phyloP scores from a whole-genome alignment of 495 filamentous ascomycete species.

The Penicillium pulvis region DNA sequence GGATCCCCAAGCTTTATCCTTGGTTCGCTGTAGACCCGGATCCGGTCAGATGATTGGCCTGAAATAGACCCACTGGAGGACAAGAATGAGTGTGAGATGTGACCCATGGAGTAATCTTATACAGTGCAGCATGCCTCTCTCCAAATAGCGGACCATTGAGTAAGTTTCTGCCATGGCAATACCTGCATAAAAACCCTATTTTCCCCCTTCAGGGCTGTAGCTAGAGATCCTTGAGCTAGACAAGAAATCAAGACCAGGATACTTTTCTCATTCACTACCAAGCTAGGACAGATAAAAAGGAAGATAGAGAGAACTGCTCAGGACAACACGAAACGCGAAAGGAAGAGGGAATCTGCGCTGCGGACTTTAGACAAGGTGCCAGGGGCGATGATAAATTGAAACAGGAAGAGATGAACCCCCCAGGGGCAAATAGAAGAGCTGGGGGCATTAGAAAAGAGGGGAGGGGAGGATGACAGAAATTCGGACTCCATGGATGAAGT shows the following conservation, averaged over 20 bases:
- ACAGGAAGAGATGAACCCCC: slow-evolving; percentile 5
- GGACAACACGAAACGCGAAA: slow-evolving; percentile 37
- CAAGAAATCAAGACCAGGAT: slow-evolving; percentile 16
- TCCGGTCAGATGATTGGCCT: too few species aligned
- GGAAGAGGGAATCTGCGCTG: slow-evolving; percentile 48
- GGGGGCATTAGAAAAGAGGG: slow-evolving; percentile 22
- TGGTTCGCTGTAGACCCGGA: too few species aligned
- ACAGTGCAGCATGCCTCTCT: too few species aligned
- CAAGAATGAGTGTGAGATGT: too few species aligned
- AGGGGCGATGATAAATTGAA: slow-evolving; percentile 26
- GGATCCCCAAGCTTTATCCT: too few species aligned
- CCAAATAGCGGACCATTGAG: too few species aligned
- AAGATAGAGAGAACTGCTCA: slow-evolving; percentile 32
- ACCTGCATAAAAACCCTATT: too few species aligned
- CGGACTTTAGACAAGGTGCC: slow-evolving; percentile 46
- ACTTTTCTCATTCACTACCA: slow-evolving; percentile 45
- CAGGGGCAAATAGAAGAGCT: slow-evolving; percentile 15
- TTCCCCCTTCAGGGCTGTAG: too few species aligned
- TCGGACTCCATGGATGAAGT: slow-evolving; percentile 6
- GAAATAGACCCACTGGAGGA: too few species aligned
- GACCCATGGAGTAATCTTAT: too few species aligned
- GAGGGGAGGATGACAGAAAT: slow-evolving; percentile 11
- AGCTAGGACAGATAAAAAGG: slow-evolving; percentile 35
- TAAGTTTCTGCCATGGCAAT: too few species aligned
- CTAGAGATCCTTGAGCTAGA: neutral